These are phyloP conservation scores for Ogataea corticis DNA, from an alignment of 805 yeast species.

Conservation along the genomic window DNA sequence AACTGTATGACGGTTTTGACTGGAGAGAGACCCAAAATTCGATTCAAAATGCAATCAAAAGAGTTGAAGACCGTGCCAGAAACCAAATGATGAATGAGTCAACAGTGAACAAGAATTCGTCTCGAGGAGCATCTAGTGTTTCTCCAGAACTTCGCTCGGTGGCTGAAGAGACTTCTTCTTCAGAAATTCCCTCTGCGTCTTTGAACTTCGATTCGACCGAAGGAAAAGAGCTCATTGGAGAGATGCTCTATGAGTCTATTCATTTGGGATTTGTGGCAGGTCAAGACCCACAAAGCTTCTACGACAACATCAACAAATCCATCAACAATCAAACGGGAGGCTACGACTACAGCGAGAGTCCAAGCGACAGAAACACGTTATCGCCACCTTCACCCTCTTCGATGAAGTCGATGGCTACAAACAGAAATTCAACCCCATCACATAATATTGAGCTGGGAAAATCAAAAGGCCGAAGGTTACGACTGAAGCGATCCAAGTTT, in stretches of 20 bases:
- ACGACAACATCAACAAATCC: slow-evolving; percentile 53
- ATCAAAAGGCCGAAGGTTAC: slow-evolving; percentile 41
- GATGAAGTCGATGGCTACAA: slow-evolving; percentile 11
- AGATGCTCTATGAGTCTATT: slow-evolving; percentile 76
- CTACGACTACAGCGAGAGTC: slow-evolving; percentile 7
- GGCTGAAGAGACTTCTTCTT: background rate
- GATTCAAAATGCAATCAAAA: slow-evolving; percentile 63
- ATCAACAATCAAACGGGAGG: slow-evolving; percentile 15
- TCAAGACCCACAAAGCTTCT: slow-evolving; percentile 45
- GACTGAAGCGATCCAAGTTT: slow-evolving; percentile 60
- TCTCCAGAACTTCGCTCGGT: slow-evolving; percentile 1
- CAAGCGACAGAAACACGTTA: slow-evolving; percentile 11
- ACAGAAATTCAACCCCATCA: slow-evolving; percentile 9
- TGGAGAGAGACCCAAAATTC: slow-evolving; percentile 77
- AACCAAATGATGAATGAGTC: slow-evolving; percentile 8
- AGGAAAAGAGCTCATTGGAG: slow-evolving; percentile 46
- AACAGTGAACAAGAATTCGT: background rate
- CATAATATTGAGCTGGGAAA: slow-evolving; percentile 37
- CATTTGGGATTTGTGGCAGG: slow-evolving; percentile 60
- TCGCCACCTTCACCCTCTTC: slow-evolving; percentile 17
- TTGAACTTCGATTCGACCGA: slow-evolving; percentile 12
- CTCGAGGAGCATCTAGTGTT: background rate
- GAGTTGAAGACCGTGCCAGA: slow-evolving; percentile 53
- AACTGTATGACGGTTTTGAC: slow-evolving; percentile 87
- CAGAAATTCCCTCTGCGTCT: background rate